Evolutionary conservation across 2,329 filamentous ascomycete genomes (phyloP).

Genomic region (Dactylellina drechsleri): DNA sequence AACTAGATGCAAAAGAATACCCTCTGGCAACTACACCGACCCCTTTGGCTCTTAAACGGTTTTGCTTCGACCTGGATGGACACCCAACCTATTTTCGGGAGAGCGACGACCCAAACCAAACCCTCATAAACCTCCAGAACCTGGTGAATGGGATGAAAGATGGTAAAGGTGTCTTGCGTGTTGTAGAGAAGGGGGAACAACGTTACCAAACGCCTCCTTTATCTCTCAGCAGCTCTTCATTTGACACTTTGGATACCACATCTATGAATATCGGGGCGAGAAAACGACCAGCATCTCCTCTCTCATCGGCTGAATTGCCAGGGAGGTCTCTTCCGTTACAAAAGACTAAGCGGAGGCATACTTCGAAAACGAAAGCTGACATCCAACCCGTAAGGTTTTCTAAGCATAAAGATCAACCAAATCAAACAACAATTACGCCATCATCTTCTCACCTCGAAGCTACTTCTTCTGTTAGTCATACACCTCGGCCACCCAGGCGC

Average conservation of each 20-base stretch:
- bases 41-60: slow-evolving; percentile 78
- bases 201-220: slow-evolving; percentile 48
- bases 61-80: slow-evolving; percentile 77
- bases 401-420: slow-evolving; percentile 23
- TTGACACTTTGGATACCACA: slow-evolving; percentile 30
- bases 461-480: neutral
- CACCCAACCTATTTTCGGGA: slow-evolving; percentile 72
- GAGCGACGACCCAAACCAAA: slow-evolving; percentile 68
- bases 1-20: slow-evolving; percentile 86
- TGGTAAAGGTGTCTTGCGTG: slow-evolving; percentile 58
- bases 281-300: slow-evolving; percentile 48
- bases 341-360: slow-evolving; percentile 50
- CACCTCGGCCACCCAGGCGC: neutral
- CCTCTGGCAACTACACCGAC: slow-evolving; percentile 85
- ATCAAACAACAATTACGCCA: slow-evolving; percentile 39
- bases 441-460: slow-evolving; percentile 31
- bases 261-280: slow-evolving; percentile 36
- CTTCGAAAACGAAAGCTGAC: slow-evolving; percentile 38
- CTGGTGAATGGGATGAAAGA: slow-evolving; percentile 57
- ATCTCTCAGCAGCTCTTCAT: slow-evolving; percentile 28
- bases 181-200: slow-evolving; percentile 59
- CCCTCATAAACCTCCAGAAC: slow-evolving; percentile 63
- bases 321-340: slow-evolving; percentile 37
- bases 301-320: slow-evolving; percentile 34
- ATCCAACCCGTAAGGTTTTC: slow-evolving; percentile 36